A percentile compares a stretch with the other conserved stretches of the same genome.
These are phyloP conservation scores for Leptographium radiaticola DNA, from an alignment of 2,329 filamentous ascomycete species.

Conservation along the genomic window DNA sequence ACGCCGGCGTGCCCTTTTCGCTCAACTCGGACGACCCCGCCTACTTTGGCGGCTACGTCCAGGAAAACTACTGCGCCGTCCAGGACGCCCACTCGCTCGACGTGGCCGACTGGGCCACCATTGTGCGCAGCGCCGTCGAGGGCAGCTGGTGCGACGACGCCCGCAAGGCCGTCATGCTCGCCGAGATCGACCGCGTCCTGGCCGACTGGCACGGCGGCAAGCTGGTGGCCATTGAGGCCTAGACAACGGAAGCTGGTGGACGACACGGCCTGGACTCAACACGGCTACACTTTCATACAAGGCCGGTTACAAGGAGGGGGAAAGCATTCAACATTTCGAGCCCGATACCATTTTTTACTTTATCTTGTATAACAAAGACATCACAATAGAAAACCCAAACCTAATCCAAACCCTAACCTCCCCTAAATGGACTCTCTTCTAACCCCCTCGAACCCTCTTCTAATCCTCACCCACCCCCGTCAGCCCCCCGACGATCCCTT, in stretches of 20 bases:
- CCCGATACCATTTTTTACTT: no score
- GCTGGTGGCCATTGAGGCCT: neutral
- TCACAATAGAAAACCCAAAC: neutral
- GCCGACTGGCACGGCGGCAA: slow-evolving; percentile 6
- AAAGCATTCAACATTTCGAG: no score
- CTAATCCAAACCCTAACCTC: neutral
- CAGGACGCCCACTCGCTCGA: slow-evolving; percentile 56
- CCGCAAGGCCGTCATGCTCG: slow-evolving; percentile 47
- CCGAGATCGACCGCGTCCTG: slow-evolving; percentile 27
- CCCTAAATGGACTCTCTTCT: neutral
- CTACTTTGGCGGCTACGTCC: slow-evolving; percentile 63
- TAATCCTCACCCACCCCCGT: slow-evolving; percentile 33
- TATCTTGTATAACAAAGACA: no score
- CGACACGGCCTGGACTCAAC: no score
- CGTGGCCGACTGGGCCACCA: slow-evolving; percentile 51
- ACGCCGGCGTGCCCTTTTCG: slow-evolving; percentile 52
- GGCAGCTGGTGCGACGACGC: slow-evolving; percentile 56
- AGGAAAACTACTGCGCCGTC: slow-evolving; percentile 64
- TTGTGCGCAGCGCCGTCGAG: slow-evolving; percentile 47
- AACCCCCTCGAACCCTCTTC: neutral
- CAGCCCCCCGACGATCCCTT: slow-evolving; percentile 40
- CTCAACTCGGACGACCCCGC: slow-evolving; percentile 66
- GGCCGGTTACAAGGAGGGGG: no score
- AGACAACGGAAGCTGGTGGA: no score
- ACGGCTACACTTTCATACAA: no score